These are phyloP conservation scores for Bassia scoparia DNA, from an alignment of 148 eudicot species.

Conservation along the genomic window DNA sequence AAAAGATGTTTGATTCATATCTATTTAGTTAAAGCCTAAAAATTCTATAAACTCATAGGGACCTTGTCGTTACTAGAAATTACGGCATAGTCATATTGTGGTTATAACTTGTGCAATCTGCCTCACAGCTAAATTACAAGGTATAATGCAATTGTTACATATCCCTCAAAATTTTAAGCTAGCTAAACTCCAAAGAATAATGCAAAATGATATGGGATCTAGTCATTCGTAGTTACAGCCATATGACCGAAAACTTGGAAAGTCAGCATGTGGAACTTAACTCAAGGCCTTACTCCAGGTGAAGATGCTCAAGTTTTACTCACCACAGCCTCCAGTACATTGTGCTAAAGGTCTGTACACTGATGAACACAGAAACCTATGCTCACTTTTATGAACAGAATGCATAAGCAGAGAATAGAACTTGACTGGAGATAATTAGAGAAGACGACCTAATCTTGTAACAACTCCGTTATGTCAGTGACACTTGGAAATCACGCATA, in stretches of 20 bases:
- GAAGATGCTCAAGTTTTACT: background rate
- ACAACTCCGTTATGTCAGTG: conserved; percentile 81
- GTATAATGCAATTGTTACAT: background rate
- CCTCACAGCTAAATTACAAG: background rate
- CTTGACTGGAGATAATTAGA: conserved; percentile 10
- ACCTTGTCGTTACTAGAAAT: background rate
- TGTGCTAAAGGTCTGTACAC: background rate
- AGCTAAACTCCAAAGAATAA: too few relatives aligned
- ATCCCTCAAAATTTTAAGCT: too few relatives aligned
- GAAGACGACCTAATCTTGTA: conserved; percentile 98
- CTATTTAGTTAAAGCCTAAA: background rate
- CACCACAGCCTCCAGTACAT: background rate
- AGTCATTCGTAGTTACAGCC: too few relatives aligned
- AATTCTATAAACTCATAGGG: background rate
- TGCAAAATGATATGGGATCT: too few relatives aligned
- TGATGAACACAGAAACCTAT: background rate
- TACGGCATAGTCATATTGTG: background rate
- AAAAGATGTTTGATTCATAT: background rate
- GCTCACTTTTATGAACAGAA: background rate
- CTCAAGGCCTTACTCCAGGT: too few relatives aligned
- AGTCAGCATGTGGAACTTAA: too few relatives aligned
- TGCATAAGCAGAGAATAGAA: background rate
- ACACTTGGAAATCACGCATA: conserved; percentile 95
- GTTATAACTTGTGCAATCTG: background rate
- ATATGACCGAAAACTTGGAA: too few relatives aligned